Conservation (phyloP, 805 yeast genomes). For the Candida multigemmis region DNA sequence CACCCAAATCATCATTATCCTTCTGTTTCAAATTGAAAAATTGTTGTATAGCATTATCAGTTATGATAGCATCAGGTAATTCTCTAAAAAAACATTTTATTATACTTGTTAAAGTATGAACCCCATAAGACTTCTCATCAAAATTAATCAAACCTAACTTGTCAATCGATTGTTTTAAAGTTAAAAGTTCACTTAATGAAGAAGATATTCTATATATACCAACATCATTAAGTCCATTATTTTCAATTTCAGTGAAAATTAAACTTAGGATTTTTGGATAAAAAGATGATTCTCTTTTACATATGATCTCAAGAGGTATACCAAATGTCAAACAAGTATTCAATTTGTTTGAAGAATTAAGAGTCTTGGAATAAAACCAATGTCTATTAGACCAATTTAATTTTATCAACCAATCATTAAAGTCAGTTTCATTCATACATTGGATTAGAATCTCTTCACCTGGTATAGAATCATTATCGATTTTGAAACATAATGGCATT, state of each 20-base stretch:
- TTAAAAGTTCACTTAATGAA: conserved; percentile 36
- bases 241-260: conserved; percentile 68
- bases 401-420: conserved; percentile 63
- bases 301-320: conserved; percentile 69
- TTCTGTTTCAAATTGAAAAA: conserved; percentile 34
- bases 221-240: conserved; percentile 81
- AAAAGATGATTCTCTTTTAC: conserved; percentile 55
- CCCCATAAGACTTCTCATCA: conserved; percentile 52
- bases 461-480: conserved; percentile 31
- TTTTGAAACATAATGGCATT: conserved; percentile 39
- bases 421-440: conserved; percentile 50
- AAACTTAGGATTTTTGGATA: conserved; percentile 61
- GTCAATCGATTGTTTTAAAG: conserved; percentile 37
- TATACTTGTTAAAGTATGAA: conserved; percentile 82
- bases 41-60: conserved; percentile 53
- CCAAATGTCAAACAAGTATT: conserved; percentile 55
- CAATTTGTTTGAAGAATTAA: conserved; percentile 10
- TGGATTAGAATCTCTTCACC: conserved; percentile 56
- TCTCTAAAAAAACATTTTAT: conserved; percentile 79
- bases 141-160: conserved; percentile 37
- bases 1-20: conserved; percentile 6
- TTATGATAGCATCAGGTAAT: conserved; percentile 74
- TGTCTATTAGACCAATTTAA: conserved; percentile 41
- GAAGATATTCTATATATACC: conserved; percentile 77
- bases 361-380: conserved; percentile 42